Percentiles rank a stretch among this genome's conserved stretches.
Conservation (phyloP, 768 basidiomycete species). For the Lentinula boryana region DNA sequence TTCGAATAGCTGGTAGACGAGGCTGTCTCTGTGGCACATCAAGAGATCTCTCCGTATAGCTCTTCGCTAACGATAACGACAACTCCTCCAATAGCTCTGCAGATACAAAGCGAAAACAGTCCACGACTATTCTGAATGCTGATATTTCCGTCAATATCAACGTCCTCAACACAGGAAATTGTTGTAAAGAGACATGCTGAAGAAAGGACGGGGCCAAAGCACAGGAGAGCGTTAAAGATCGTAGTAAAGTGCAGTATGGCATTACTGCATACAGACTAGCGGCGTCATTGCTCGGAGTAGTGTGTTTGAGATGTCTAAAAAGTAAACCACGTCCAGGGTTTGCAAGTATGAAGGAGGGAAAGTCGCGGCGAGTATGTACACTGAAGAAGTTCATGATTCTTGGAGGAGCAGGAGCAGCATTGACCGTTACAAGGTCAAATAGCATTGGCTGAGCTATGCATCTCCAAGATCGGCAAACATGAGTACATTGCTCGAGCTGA, state of each 20-base stretch:
- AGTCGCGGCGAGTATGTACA: not conserved
- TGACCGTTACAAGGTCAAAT: not conserved
- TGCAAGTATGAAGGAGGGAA: not conserved
- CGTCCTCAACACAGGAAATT: not conserved
- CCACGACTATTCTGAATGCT: not conserved
- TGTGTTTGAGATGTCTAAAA: constrained; percentile 1
- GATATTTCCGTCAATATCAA: not conserved
- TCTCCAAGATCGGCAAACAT: not conserved
- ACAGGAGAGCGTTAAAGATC: not conserved
- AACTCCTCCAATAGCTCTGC: not conserved
- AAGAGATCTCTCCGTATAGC: not conserved
- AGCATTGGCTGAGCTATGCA: not conserved
- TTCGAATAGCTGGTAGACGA: not conserved
- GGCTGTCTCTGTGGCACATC: not conserved
- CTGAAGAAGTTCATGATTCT: not conserved
- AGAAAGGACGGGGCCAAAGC: not conserved
- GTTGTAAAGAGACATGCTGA: not conserved
- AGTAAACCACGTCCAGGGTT: not conserved
- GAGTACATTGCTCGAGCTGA: not conserved
- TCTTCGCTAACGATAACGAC: not conserved
- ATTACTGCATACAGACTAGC: not conserved
- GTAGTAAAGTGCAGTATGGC: not conserved
- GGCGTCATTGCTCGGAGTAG: not conserved
- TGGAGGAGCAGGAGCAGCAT: not conserved
- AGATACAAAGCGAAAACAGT: not conserved